A percentile compares a stretch with the other conserved stretches of the same genome.
Evolutionary conservation across 768 basidiomycete species (phyloP).

Genomic region (Austroboletus festivus): DNA sequence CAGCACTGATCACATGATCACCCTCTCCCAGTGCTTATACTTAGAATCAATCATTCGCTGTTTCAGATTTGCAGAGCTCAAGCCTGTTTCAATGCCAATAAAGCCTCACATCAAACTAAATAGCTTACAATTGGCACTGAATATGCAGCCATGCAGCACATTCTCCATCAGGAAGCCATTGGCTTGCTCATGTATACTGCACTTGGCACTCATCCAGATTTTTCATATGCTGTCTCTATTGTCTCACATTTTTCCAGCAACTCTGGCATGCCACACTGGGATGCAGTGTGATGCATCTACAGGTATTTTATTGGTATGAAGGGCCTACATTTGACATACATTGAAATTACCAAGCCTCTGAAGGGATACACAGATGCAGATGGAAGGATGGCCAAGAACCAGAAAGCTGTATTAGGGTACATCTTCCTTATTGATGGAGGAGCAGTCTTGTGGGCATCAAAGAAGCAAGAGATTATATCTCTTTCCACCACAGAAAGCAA

Average conservation of each 20-base stretch:
- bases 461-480: background rate
- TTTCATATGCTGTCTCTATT: background rate
- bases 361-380: background rate
- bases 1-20: background rate
- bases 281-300: background rate
- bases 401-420: background rate
- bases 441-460: background rate
- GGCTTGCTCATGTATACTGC: background rate
- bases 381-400: background rate
- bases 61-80: background rate
- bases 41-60: background rate
- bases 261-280: background rate
- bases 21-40: background rate
- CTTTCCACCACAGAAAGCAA: background rate
- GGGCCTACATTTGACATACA: background rate
- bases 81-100: background rate
- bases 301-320: background rate
- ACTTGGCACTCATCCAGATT: background rate
- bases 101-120: background rate
- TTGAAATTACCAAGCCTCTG: background rate
- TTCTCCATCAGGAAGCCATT: background rate
- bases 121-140: background rate
- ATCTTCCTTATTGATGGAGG: background rate
- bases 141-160: background rate
- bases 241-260: background rate